Conservation (phyloP, 2,329 filamentous ascomycete genomes). For the Fusarium scirpi region DNA sequence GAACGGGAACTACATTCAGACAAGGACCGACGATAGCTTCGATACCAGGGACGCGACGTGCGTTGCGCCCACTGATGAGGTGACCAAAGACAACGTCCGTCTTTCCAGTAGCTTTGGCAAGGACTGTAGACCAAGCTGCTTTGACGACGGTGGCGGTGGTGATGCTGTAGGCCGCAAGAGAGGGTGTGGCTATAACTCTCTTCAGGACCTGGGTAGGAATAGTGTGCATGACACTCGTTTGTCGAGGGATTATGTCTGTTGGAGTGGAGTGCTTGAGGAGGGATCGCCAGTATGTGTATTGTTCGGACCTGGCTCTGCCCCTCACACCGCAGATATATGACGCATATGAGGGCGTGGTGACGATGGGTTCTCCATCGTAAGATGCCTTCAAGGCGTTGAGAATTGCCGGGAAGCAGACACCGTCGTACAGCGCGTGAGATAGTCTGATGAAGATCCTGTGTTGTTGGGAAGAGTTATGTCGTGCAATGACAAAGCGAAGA, state of each 20-base stretch:
- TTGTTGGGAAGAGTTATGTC: slow-evolving; percentile 2
- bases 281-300: slow-evolving; percentile 25
- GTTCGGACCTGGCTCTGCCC: neutral
- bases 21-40: slow-evolving; percentile 35
- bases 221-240: neutral
- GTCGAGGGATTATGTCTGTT: slow-evolving; percentile 10
- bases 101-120: slow-evolving; percentile 53
- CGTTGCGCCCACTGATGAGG: slow-evolving; percentile 34
- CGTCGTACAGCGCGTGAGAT: slow-evolving; percentile 37
- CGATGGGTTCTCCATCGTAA: slow-evolving; percentile 17
- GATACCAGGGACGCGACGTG: slow-evolving; percentile 7
- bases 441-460: slow-evolving; percentile 32
- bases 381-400: slow-evolving; percentile 12
- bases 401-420: slow-evolving; percentile 29
- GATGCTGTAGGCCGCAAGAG: slow-evolving; percentile 35
- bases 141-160: slow-evolving; percentile 57
- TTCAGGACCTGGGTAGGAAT: slow-evolving; percentile 11
- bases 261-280: slow-evolving; percentile 19
- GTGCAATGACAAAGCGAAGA: slow-evolving; percentile 19
- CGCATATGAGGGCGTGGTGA: slow-evolving; percentile 1
- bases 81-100: slow-evolving; percentile 43
- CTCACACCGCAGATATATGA: slow-evolving; percentile 12
- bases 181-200: slow-evolving; percentile 9
- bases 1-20: slow-evolving; percentile 31
- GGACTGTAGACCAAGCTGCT: slow-evolving; percentile 58